Evolutionary conservation across 2,329 filamentous ascomycete species (phyloP).

Genomic region (Penicillium sp.): DNA sequence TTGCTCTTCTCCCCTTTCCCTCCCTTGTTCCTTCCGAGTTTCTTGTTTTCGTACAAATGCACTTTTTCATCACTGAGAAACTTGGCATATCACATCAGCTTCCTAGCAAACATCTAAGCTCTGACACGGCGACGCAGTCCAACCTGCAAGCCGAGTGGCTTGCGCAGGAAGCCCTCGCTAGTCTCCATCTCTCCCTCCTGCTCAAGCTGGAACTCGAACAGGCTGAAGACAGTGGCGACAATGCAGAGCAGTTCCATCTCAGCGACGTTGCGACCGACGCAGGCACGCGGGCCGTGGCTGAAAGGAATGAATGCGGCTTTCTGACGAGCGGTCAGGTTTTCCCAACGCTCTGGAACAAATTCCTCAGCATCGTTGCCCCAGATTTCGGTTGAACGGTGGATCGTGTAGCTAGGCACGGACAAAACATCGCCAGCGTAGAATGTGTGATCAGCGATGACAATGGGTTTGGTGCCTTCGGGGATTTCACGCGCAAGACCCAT

Average conservation of each 20-base stretch:
- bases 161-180: constrained; percentile 77
- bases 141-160: constrained; percentile 70
- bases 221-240: constrained; percentile 62
- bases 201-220: constrained; percentile 60
- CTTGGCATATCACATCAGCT: background rate
- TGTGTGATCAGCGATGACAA: constrained; percentile 65
- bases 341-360: constrained; percentile 78
- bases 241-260: constrained; percentile 88
- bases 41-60: background rate
- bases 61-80: background rate
- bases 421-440: constrained; percentile 75
- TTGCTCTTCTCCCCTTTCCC: background rate
- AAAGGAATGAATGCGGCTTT: constrained; percentile 77
- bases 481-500: constrained; percentile 80
- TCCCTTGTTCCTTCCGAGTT: background rate
- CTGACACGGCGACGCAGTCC: constrained; percentile 52
- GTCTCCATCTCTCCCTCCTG: constrained; percentile 69
- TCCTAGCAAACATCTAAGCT: background rate
- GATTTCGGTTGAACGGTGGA: constrained; percentile 73
- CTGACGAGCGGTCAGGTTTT: constrained; percentile 61
- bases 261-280: constrained; percentile 79
- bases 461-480: constrained; percentile 61
- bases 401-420: constrained; percentile 77
- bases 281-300: constrained; percentile 66
- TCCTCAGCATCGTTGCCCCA: constrained; percentile 71